A percentile compares a stretch with the other conserved stretches of the same genome.
Evolutionary conservation across 2,329 filamentous ascomycete genomes (phyloP).

Genomic region (Aspergillus sp.): DNA sequence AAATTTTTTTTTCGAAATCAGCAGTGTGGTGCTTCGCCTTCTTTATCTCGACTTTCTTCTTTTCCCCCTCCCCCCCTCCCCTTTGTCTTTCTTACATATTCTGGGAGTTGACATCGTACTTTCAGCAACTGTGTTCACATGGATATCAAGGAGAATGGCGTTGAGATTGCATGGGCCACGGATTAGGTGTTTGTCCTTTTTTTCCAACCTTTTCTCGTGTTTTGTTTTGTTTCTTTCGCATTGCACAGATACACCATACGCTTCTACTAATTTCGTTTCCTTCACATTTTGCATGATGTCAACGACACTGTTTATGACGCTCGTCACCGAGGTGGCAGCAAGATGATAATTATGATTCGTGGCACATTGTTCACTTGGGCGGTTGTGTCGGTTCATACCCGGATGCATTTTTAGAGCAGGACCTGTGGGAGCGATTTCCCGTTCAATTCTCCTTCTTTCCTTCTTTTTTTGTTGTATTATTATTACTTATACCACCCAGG

Average conservation of each 20-base stretch:
- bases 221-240: slow-evolving; percentile 3
- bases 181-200: slow-evolving; percentile 5
- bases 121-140: slow-evolving; percentile 5
- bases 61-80: slow-evolving; percentile 3
- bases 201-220: not conserved
- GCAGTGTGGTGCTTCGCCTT: not conserved
- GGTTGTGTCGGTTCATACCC: slow-evolving; percentile 10
- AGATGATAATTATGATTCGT: slow-evolving; percentile 16
- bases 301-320: slow-evolving; percentile 6
- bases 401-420: slow-evolving; percentile 12
- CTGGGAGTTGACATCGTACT: slow-evolving; percentile 10
- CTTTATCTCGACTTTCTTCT: slow-evolving; percentile 3
- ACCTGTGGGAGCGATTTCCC: slow-evolving; percentile 5
- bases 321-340: slow-evolving; percentile 8
- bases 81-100: slow-evolving; percentile 4
- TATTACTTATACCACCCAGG: slow-evolving; percentile 28
- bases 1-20: not conserved
- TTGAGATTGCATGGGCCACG: slow-evolving; percentile 12
- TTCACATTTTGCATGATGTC: slow-evolving; percentile 8
- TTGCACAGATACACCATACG: not conserved
- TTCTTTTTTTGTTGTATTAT: slow-evolving; percentile 17
- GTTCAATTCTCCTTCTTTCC: slow-evolving; percentile 11
- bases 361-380: slow-evolving; percentile 7
- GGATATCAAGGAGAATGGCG: slow-evolving; percentile 8
- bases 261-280: slow-evolving; percentile 4